Evolutionary conservation across 768 basidiomycete species (phyloP).

Genomic region (Tricholoma sp.): DNA sequence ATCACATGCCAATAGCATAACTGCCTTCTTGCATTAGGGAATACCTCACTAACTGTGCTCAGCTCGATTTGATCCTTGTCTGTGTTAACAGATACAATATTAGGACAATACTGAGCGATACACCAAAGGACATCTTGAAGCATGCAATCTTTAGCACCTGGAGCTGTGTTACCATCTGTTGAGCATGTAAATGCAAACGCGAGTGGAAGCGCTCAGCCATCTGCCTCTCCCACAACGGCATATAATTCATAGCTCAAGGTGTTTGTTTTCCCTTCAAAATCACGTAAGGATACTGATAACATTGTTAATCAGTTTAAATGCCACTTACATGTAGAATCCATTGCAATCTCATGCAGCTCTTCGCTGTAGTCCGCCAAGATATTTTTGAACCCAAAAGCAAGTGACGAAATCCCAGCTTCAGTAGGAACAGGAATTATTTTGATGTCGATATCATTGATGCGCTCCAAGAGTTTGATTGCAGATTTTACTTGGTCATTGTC

Average conservation of each 20-base stretch:
- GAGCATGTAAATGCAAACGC: slow-evolving; percentile 18
- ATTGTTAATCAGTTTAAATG: neutral
- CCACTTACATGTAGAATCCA: slow-evolving; percentile 2
- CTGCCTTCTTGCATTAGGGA: slow-evolving; percentile 23
- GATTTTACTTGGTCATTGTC: slow-evolving; percentile 3
- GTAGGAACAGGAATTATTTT: neutral
- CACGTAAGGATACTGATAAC: neutral
- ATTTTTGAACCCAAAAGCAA: too few species aligned
- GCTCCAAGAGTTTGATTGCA: neutral
- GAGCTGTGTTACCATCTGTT: slow-evolving; percentile 9
- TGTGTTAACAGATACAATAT: slow-evolving; percentile 19
- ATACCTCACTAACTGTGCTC: too few species aligned
- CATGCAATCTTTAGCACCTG: slow-evolving; percentile 20
- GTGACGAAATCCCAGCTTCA: slow-evolving; percentile 2
- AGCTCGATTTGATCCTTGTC: too few species aligned
- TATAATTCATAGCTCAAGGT: slow-evolving; percentile 3
- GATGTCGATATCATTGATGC: neutral
- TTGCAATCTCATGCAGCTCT: slow-evolving; percentile 1
- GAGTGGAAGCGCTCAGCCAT: slow-evolving; percentile 1
- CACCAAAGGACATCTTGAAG: slow-evolving; percentile 14
- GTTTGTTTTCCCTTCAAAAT: slow-evolving; percentile 2
- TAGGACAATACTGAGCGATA: slow-evolving; percentile 9
- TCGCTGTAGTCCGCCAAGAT: neutral
- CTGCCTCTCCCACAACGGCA: neutral
- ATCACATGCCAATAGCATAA: slow-evolving; percentile 30